Evolutionary conservation across 2,329 filamentous ascomycete genomes (phyloP).

Genomic region (Arachnomyces sp.): DNA sequence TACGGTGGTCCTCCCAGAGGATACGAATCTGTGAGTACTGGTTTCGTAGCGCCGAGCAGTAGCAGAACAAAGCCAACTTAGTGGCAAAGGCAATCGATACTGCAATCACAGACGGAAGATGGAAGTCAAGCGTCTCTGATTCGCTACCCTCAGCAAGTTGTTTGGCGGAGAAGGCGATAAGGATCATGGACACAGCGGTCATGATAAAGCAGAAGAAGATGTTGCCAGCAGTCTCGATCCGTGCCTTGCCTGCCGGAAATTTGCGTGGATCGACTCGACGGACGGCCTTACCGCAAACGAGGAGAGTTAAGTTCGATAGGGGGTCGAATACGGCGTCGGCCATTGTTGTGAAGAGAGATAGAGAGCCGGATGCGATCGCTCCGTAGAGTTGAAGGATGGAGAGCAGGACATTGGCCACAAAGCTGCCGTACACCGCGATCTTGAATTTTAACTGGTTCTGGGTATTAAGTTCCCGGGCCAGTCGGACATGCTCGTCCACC

Average conservation of each 20-base stretch:
- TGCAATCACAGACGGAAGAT: constrained; percentile 75
- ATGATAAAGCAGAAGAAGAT: constrained; percentile 96
- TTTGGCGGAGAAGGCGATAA: constrained; percentile 77
- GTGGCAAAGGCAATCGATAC: constrained; percentile 76
- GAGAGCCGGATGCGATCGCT: constrained; percentile 75
- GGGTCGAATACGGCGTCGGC: constrained; percentile 93
- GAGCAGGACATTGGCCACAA: constrained; percentile 72
- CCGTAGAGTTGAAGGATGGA: constrained; percentile 80
- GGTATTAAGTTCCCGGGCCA: constrained; percentile 69
- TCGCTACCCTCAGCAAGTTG: constrained; percentile 51
- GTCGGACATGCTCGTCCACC: constrained; percentile 79
- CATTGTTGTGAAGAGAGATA: constrained; percentile 96
- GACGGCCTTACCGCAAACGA: constrained; percentile 80
- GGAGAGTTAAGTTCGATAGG: constrained; percentile 76
- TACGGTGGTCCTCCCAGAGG: constrained; percentile 93
- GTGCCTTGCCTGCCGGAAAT: constrained; percentile 86
- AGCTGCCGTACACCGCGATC: constrained; percentile 57
- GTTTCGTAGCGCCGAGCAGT: constrained; percentile 85
- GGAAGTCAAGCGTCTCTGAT: constrained; percentile 55
- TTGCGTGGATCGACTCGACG: constrained; percentile 74
- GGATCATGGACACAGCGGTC: constrained; percentile 81
- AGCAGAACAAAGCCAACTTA: constrained; percentile 75
- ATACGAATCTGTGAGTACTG: constrained; percentile 88
- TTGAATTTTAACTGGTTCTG: constrained; percentile 64
- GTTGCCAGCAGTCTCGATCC: constrained; percentile 91